phyloP scores from a whole-genome alignment of 352 stramenopile genomes.

The Globisporangium spinosum region DNA sequence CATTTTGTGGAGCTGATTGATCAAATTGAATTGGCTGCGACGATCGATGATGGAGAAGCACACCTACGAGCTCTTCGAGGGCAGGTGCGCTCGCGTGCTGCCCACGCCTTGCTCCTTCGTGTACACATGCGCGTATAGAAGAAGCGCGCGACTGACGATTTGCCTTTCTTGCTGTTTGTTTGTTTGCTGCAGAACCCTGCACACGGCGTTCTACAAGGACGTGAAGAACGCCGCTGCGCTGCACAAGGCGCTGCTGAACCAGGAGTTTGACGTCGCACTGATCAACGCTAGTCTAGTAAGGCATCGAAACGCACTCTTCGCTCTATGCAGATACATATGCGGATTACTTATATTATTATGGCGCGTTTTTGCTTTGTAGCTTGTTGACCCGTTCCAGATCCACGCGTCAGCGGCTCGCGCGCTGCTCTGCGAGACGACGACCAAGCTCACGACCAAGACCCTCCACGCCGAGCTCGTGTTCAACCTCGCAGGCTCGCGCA shows the following conservation, averaged over 20 bases:
- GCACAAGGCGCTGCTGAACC: constrained; percentile 51
- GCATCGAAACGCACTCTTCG: not conserved
- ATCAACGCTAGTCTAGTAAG: constrained; percentile 70
- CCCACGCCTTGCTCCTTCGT: not conserved
- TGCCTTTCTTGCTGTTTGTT: not conserved
- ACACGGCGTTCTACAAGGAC: constrained; percentile 66
- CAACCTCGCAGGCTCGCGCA: constrained; percentile 80
- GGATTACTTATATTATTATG: constrained; percentile 2
- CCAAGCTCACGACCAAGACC: constrained; percentile 63
- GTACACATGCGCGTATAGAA: not conserved
- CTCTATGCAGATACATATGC: not conserved
- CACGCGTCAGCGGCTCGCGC: constrained; percentile 65
- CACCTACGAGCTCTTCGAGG: constrained; percentile 62
- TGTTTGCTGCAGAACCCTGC: constrained; percentile 43
- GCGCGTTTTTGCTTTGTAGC: constrained; percentile 24
- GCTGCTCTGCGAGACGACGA: constrained; percentile 59
- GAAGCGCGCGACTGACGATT: not conserved
- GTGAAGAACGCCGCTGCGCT: constrained; percentile 67
- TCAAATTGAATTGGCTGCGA: not conserved
- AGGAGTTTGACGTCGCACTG: constrained; percentile 66
- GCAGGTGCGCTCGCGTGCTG: constrained; percentile 30
- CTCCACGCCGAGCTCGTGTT: constrained; percentile 84
- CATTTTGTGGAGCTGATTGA: constrained; percentile 1
- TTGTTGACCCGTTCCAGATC: constrained; percentile 74
- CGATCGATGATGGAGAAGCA: constrained; percentile 42